Evolutionary conservation across 164 flowering plant genomes (phyloP).

Genomic region (Magnolia sinica): DNA sequence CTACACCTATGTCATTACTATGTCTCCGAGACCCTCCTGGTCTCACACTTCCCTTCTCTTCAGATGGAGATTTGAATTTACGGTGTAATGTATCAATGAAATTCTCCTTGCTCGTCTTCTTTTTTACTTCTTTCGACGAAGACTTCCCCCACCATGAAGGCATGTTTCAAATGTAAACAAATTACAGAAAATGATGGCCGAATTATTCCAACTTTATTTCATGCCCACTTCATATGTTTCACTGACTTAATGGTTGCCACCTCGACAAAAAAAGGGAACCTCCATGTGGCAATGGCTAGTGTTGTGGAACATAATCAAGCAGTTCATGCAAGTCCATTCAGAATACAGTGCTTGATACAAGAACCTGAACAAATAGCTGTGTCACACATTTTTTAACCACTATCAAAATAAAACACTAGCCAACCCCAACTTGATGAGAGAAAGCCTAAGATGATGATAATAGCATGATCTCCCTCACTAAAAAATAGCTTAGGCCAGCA

Average conservation of each 20-base stretch:
- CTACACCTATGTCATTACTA: slow-evolving; percentile 49
- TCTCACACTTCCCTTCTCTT: slow-evolving; percentile 45
- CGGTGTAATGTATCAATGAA: slow-evolving; percentile 65
- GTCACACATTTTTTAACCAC: not conserved
- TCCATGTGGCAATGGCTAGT: not conserved
- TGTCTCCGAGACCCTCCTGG: slow-evolving; percentile 60
- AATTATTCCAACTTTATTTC: slow-evolving; percentile 5
- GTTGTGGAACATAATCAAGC: not conserved
- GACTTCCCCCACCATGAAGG: slow-evolving; percentile 84
- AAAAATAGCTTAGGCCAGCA: not conserved
- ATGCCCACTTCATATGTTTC: not conserved
- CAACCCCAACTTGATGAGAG: not conserved
- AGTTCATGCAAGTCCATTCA: not conserved
- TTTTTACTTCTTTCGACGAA: slow-evolving; percentile 85
- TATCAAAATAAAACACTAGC: not conserved
- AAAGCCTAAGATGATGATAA: not conserved
- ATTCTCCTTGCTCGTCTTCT: slow-evolving; percentile 69
- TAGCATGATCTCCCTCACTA: no score
- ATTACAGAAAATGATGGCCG: not conserved
- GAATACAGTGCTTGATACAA: no score
- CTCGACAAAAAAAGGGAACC: not conserved
- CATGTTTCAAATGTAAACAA: slow-evolving; percentile 18
- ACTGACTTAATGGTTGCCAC: not conserved
- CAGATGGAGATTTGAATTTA: slow-evolving; percentile 58
- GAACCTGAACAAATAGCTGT: not conserved